Base-by-base conservation (phyloP, 768 basidiomycete species). In the Exsudoporus frostii region DNA sequence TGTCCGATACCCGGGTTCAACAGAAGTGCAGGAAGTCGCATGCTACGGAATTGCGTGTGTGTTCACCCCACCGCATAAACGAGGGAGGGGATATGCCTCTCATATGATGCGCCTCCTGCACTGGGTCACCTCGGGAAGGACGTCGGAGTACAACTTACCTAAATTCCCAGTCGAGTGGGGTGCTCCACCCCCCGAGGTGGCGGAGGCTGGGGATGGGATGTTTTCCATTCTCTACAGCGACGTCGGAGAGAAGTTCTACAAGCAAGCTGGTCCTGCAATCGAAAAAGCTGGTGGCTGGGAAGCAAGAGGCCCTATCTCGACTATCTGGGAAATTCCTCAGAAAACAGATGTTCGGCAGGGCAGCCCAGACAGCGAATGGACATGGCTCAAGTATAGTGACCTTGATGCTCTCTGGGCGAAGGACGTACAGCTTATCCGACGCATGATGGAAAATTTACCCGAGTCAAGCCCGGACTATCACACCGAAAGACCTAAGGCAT, bases 101-200 rank as follows among this genome's bases (percentile, higher is more conserved):
- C 80, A 83, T 54, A 83, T 85, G 83, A 83, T 86, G 83, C 72
- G 76, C 14, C 74, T 87, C 22, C 50, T 87, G 33, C 84, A 87
- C 60, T 80, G 77, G 76, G 74, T 81, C 13, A 66, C 79, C 34
- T 78, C 77, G 6, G 69, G 72, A 13, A 27, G 58, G 51, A 45
- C 46, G 56, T 3, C 61, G 61, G 25, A 64, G 64, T n/a, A 48
- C 44, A 42, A 56, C 59, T 73, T 72, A 57, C 71, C 61, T 9
- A 45, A 48, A 45, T 75, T 72, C 71, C 79, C 80, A 6, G 44
- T 53, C 0, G 62, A 58, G 29, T 78, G 74, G 75, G 81, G 81
- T 15, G 45, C 65, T 3, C 75, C 78, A 32, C 81, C 81, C 5
- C 54, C 60, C 0, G 59, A 60, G 34, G 68, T 74, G 6, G 38